A percentile compares a stretch with the other conserved stretches of the same genome.
Evolutionary conservation across 2,329 filamentous ascomycete species (phyloP).

Genomic region (Metarhizium brunneum): DNA sequence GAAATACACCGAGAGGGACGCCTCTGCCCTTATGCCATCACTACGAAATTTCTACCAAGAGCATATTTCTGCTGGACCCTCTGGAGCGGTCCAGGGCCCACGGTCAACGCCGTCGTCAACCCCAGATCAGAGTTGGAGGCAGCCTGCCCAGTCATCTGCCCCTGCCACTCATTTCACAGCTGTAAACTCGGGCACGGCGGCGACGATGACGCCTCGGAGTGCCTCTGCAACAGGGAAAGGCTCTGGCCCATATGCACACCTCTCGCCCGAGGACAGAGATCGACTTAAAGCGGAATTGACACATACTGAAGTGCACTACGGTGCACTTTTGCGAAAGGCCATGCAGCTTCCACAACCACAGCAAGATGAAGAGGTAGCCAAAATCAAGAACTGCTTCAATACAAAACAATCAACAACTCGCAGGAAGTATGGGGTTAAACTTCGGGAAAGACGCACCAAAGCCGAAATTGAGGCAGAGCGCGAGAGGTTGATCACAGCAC

Average conservation of each 20-base stretch:
- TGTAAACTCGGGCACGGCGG: not conserved
- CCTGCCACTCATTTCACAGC: not conserved
- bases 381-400: conserved; percentile 42
- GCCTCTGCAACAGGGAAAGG: not conserved
- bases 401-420: conserved; percentile 48
- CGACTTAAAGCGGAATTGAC: conserved; percentile 21
- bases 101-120: not conserved
- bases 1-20: conserved; percentile 17
- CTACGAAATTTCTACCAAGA: conserved; percentile 3
- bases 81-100: not conserved
- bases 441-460: conserved; percentile 38
- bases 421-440: conserved; percentile 47
- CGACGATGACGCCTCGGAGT: not conserved
- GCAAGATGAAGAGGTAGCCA: conserved; percentile 25
- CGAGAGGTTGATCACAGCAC: conserved; percentile 20
- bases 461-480: conserved; percentile 37
- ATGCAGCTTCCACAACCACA: conserved; percentile 25
- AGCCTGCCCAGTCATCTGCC: not conserved
- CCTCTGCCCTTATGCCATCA: not conserved
- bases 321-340: conserved; percentile 32
- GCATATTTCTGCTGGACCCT: not conserved
- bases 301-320: conserved; percentile 25
- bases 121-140: not conserved
- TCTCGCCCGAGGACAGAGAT: conserved; percentile 20
- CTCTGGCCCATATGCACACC: conserved; percentile 34